A percentile compares a stretch with the other conserved stretches of the same genome.
Conservation (phyloP, 495 filamentous ascomycete species). For the Aspergillus haitiensis region DNA sequence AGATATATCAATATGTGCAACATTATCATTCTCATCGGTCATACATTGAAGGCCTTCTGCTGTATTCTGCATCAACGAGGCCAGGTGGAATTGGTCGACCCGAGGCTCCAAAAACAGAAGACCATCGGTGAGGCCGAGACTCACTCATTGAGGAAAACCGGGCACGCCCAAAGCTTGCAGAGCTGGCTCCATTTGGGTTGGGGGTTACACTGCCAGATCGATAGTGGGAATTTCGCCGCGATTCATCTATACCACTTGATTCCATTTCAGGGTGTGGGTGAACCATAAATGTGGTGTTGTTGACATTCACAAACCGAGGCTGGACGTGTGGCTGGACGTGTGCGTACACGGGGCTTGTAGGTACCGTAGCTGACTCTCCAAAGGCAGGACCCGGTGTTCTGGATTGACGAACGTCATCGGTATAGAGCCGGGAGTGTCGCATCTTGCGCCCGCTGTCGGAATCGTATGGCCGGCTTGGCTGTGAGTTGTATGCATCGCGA, state of each 20-base stretch:
- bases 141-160: constrained; percentile 15
- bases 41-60: constrained; percentile 20
- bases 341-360: constrained; percentile 27
- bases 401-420: constrained; percentile 33
- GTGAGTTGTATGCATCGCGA: constrained; percentile 20
- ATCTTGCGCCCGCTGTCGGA: constrained; percentile 23
- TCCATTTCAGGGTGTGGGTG: constrained; percentile 20
- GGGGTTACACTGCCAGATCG: constrained; percentile 8
- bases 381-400: constrained; percentile 30
- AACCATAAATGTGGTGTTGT: constrained; percentile 16
- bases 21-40: constrained; percentile 14
- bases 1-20: neutral
- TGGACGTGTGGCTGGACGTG: constrained; percentile 18
- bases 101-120: constrained; percentile 1
- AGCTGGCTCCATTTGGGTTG: constrained; percentile 3
- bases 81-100: constrained; percentile 1
- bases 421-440: constrained; percentile 19
- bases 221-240: constrained; percentile 11
- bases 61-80: constrained; percentile 19
- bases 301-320: constrained; percentile 24
- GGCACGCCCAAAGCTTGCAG: constrained; percentile 3
- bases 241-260: constrained; percentile 14
- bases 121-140: constrained; percentile 8
- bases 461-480: constrained; percentile 20
- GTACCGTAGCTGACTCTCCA: constrained; percentile 29